phyloP scores from a whole-genome alignment of 78 protist genomes.

The Dictyostelium purpureum region DNA sequence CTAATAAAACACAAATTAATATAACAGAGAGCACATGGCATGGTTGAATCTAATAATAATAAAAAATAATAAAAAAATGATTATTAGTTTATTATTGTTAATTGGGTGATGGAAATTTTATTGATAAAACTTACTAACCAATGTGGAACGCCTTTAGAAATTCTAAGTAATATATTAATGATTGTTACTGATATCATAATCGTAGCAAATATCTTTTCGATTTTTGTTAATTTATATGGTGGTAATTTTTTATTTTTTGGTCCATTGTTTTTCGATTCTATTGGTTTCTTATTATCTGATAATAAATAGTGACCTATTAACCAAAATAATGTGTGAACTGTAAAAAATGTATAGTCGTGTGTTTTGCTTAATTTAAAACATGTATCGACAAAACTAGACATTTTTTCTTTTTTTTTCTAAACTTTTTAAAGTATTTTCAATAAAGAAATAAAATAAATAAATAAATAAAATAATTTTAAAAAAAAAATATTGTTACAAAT shows the following conservation, averaged over 20 bases:
- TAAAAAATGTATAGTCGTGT: not conserved
- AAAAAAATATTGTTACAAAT: too few species aligned
- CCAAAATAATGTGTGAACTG: not conserved
- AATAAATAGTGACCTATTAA: too few species aligned
- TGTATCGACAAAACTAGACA: conserved; percentile 4
- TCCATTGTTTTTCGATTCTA: not conserved
- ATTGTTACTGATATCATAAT: not conserved
- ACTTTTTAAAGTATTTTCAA: too few species aligned
- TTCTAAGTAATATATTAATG: conserved; percentile 10
- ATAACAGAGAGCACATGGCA: conserved; percentile 53
- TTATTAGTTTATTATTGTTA: not conserved
- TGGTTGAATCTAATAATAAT: conserved; percentile 33
- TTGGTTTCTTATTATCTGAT: too few species aligned
- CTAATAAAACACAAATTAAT: conserved; percentile 41
- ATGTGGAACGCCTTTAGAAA: conserved; percentile 52
- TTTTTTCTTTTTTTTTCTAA: not conserved
- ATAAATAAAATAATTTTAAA: too few species aligned
- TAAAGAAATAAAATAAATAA: too few species aligned
- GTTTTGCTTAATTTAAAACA: conserved; percentile 24
- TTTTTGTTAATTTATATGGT: not conserved
- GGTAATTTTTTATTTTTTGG: not conserved
- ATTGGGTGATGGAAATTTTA: not conserved
- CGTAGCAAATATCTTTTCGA: not conserved
- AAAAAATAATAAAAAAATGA: not conserved
- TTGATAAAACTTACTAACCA: conserved; percentile 47